Evolutionary conservation across 2,329 filamentous ascomycete species (phyloP).

Genomic region (Aphanocladium album): DNA sequence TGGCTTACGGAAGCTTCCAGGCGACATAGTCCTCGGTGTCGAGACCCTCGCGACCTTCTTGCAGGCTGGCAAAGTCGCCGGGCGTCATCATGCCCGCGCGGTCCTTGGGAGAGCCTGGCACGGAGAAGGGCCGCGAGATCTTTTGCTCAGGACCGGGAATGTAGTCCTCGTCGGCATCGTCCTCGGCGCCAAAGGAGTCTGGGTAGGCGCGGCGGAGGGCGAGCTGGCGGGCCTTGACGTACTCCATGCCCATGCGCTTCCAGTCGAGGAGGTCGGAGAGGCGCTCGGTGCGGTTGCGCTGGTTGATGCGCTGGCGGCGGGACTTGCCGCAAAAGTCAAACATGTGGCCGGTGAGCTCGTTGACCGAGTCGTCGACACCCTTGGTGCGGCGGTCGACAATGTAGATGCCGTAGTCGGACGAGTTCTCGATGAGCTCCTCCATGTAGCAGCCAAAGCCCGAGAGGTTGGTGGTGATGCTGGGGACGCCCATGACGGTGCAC

Average conservation of each 20-base stretch:
- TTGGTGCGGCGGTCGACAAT: constrained; percentile 95
- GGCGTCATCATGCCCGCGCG: constrained; percentile 98
- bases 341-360: constrained; percentile 84
- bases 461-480: constrained; percentile 95
- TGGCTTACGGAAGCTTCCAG: constrained; percentile 97
- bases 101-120: constrained; percentile 87
- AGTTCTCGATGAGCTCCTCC: constrained; percentile 98
- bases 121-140: constrained; percentile 89
- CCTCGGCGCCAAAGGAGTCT: constrained; percentile 72
- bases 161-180: constrained; percentile 80
- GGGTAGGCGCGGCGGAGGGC: constrained; percentile 90
- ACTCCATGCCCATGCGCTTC: constrained; percentile 99
- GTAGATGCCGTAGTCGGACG: constrained; percentile 96
- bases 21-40: constrained; percentile 97
- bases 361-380: constrained; percentile 94
- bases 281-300: constrained; percentile 92
- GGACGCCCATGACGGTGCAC: constrained; percentile 98
- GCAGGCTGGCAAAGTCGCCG: constrained; percentile 92
- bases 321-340: constrained; percentile 92
- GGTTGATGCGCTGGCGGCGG: constrained; percentile 95
- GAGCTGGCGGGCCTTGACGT: constrained; percentile 93
- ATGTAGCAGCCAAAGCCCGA: constrained; percentile 99
- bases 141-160: constrained; percentile 92
- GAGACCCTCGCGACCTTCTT: constrained; percentile 88
- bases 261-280: constrained; percentile 93